These are phyloP conservation scores for Zalerion maritima DNA, from an alignment of 495 filamentous ascomycete species.

Conservation along the genomic window DNA sequence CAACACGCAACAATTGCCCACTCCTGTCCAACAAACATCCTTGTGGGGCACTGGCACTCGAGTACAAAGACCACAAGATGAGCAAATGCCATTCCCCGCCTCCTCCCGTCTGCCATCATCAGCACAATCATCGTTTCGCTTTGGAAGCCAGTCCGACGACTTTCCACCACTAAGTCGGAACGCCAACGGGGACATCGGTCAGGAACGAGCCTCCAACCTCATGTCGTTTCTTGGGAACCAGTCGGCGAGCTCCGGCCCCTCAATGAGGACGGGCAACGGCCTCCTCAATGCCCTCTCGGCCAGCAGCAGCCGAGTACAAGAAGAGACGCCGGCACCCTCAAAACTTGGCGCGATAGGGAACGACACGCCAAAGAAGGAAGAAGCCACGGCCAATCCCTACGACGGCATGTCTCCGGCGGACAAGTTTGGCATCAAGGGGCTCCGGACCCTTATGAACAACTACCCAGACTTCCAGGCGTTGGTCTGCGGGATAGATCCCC, in stretches of 20 bases:
- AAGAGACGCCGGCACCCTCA: not conserved
- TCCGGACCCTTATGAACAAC: constrained; percentile 64
- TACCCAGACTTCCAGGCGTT: constrained; percentile 62
- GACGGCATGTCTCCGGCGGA: constrained; percentile 68
- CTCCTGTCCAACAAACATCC: not conserved
- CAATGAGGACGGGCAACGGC: constrained; percentile 32
- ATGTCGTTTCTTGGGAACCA: constrained; percentile 54
- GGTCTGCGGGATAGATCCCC: constrained; percentile 66
- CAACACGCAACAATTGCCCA: not conserved
- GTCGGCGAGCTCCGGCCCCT: constrained; percentile 20
- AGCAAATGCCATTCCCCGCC: too few relatives aligned
- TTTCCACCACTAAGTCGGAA: constrained; percentile 71
- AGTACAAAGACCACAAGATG: too few relatives aligned
- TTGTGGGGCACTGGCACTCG: not conserved
- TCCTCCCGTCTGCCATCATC: constrained; percentile 35
- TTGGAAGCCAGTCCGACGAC: constrained; percentile 57
- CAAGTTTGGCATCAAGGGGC: constrained; percentile 65
- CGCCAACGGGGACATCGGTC: constrained; percentile 52
- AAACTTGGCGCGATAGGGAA: constrained; percentile 30
- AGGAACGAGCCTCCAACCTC: constrained; percentile 47
- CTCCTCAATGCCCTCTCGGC: constrained; percentile 44
- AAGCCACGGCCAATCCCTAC: constrained; percentile 35
- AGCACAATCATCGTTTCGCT: constrained; percentile 46
- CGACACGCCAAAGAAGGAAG: constrained; percentile 27
- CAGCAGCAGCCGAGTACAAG: constrained; percentile 25